phyloP scores from a whole-genome alignment of 345 rosid species.

The Corymbia maculata region DNA sequence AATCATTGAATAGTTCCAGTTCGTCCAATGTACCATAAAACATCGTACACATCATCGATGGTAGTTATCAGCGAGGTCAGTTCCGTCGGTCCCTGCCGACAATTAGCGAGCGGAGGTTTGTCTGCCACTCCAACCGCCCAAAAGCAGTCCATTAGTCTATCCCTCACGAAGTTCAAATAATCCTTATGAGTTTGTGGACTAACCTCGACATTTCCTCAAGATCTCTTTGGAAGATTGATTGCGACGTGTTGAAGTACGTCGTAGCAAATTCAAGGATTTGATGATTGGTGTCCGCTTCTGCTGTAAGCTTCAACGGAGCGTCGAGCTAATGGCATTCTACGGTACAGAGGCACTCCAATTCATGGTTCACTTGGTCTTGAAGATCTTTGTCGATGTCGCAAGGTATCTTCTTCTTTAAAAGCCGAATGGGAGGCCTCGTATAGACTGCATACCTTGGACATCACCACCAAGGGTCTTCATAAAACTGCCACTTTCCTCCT shows the following conservation, averaged over 20 bases:
- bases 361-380: constrained; percentile 3
- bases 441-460: constrained; percentile 13
- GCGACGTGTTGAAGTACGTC: constrained; percentile 27
- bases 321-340: constrained; percentile 11
- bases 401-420: constrained; percentile 18
- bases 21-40: constrained; percentile 28
- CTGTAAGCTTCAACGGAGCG: constrained; percentile 14
- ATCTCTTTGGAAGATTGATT: constrained; percentile 15
- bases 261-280: constrained; percentile 19
- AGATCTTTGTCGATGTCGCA: neutral
- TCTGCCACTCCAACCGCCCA: constrained; percentile 14
- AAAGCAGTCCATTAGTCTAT: constrained; percentile 37
- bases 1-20: constrained; percentile 18
- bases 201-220: constrained; percentile 6
- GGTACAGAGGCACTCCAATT: constrained; percentile 21
- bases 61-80: constrained; percentile 6
- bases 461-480: neutral
- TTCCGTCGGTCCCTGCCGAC: constrained; percentile 16
- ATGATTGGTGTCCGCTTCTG: neutral
- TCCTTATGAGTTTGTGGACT: neutral
- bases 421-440: constrained; percentile 23
- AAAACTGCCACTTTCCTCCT: constrained; percentile 4
- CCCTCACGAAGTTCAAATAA: constrained; percentile 24
- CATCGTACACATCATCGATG: constrained; percentile 31
- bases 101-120: constrained; percentile 6